These are phyloP conservation scores for Diplogelasinospora grovesii DNA, from an alignment of 495 filamentous ascomycete genomes.

Conservation along the genomic window DNA sequence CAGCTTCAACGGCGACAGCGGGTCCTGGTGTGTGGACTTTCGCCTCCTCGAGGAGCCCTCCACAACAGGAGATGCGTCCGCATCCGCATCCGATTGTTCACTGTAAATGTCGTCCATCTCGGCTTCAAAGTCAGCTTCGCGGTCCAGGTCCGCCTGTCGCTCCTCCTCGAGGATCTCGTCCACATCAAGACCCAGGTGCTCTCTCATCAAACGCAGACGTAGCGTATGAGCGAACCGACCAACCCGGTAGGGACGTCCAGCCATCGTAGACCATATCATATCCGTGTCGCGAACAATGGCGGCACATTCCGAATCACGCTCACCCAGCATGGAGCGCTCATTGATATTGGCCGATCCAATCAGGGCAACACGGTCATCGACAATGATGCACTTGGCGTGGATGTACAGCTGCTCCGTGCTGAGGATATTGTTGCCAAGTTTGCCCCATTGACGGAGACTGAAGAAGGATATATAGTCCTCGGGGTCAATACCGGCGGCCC, in stretches of 20 bases:
- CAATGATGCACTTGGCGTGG: conserved; percentile 95
- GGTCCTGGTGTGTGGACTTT: conserved; percentile 3
- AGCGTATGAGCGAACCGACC: conserved; percentile 90
- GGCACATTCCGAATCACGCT: conserved; percentile 86
- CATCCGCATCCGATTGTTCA: conserved; percentile 27
- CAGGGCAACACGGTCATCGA: conserved; percentile 87
- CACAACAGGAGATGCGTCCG: conserved; percentile 14
- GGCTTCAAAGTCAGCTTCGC: conserved; percentile 40
- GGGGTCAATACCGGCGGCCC: conserved; percentile 79
- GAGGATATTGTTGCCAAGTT: conserved; percentile 73
- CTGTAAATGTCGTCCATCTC: conserved; percentile 51
- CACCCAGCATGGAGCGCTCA: conserved; percentile 90
- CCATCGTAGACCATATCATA: conserved; percentile 91
- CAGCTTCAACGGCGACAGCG: conserved; percentile 11
- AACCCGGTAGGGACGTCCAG: conserved; percentile 76
- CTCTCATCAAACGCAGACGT: conserved; percentile 89
- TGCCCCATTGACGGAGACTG: conserved; percentile 87
- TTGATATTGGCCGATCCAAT: conserved; percentile 99
- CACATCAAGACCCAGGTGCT: conserved; percentile 92
- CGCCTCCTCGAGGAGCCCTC: conserved; percentile 22
- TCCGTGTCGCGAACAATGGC: conserved; percentile 89
- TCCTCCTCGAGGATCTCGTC: conserved; percentile 86
- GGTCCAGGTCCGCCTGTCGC: conserved; percentile 47
- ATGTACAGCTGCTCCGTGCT: conserved; percentile 98
- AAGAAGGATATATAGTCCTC: conserved; percentile 97